Evolutionary conservation across 768 basidiomycete species (phyloP), one percentile per base, ranked within the genome.

Genomic region (Mycena alexandri): DNA sequence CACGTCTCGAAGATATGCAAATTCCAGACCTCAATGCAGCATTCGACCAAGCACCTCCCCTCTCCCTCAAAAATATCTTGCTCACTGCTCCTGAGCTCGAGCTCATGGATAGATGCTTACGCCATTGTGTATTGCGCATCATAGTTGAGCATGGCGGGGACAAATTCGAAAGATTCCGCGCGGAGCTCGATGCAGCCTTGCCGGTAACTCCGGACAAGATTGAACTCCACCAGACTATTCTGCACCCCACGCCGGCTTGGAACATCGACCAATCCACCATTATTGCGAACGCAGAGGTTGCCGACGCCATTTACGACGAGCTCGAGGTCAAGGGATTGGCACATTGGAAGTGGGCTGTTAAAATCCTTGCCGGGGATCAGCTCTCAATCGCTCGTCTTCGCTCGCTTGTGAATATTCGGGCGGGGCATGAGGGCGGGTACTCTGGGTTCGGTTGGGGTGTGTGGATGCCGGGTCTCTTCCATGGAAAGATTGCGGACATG

Each of bases 201-300:
- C 62, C 62, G 0, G 33, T 44, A 0, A 75, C 77, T 3, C 12
- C 60, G 0, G 61, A 77, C 0, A 72, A 73, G 46, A 81, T 82
- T 29, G 64, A 72, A 2, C 17, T 77, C 0, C 78, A 81, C 65
- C 67, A 76, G 44, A 79, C 80, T 0, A 36, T 66, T 0, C 47
- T 79, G 5, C 70, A 76, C 56, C 79, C 82, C 0, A 57, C 80
- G 0, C 76, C 78, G 0, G 68, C 79, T 0, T 78, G 75, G 78
- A 68, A 79, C 8, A 82, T 83, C 53, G 78, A 83, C 58, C 78
- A 83, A 55, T 75, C 76, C 0, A 73, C 77, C 2, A 81, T 76
- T n/a, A 52, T 59, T 0, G 81, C 9, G 80, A 50, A 81, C 67
- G 76, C 75, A 0, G 75, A 82, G 11, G 77, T 82, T 13, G 61